Evolutionary conservation across 179 eudicot species (phyloP).

Genomic region (Camellia oleifera): DNA sequence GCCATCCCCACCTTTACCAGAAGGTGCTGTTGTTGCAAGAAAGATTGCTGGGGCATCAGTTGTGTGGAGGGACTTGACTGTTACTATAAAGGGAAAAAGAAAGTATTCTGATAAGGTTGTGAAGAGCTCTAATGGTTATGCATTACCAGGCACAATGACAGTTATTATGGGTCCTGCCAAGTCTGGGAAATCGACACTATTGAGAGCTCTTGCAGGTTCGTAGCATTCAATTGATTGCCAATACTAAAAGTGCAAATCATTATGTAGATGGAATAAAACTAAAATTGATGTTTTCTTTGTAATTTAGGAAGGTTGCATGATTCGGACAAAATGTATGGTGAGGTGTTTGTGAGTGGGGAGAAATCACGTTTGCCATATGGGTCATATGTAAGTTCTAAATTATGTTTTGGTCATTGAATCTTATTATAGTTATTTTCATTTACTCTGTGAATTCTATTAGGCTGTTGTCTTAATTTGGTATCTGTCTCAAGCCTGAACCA

Average conservation of each 20-base stretch:
- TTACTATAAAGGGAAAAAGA: constrained; percentile 79
- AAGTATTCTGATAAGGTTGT: constrained; percentile 87
- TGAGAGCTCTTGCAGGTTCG: constrained; percentile 94
- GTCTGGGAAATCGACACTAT: constrained; percentile 94
- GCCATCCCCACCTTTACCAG: constrained; percentile 69
- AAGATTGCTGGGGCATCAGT: constrained; percentile 76
- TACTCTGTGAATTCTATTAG: background rate
- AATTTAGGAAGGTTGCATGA: constrained; percentile 76
- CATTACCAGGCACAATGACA: constrained; percentile 90
- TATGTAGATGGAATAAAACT: background rate
- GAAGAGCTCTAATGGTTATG: constrained; percentile 93
- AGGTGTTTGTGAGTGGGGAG: constrained; percentile 83
- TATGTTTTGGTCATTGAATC: constrained; percentile 6
- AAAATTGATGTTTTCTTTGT: constrained; percentile 7
- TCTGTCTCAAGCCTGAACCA: background rate
- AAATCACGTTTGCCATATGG: constrained; percentile 78
- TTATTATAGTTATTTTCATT: constrained; percentile 2
- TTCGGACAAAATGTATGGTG: constrained; percentile 80
- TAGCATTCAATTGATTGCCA: constrained; percentile 16
- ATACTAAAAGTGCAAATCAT: background rate
- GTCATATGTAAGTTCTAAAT: constrained; percentile 68
- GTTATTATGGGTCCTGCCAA: constrained; percentile 99
- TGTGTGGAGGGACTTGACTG: constrained; percentile 91
- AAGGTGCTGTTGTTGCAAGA: constrained; percentile 54
- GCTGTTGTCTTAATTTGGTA: background rate